A percentile compares a stretch with the other conserved stretches of the same genome.
These are phyloP conservation scores for Pleurotus tuber-regium DNA, from an alignment of 768 basidiomycete genomes.

Conservation along the genomic window DNA sequence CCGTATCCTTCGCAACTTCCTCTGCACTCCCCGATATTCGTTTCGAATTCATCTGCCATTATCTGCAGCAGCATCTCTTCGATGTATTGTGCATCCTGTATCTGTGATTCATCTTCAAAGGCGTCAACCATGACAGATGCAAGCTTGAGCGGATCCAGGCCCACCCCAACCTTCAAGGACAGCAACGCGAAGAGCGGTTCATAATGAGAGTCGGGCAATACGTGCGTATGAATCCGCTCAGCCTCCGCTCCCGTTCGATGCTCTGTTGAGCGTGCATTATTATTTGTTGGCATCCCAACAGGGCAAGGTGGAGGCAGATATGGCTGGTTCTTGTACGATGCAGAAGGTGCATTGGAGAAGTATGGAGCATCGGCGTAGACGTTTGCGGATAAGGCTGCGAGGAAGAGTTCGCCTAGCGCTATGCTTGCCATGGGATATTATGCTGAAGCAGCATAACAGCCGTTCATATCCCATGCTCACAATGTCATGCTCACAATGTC, in stretches of 20 bases:
- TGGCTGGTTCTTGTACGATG: constrained; percentile 99
- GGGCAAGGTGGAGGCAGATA: constrained; percentile 90
- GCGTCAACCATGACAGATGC: constrained; percentile 78
- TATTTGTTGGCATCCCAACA: constrained; percentile 81
- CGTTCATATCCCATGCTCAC: too few relatives aligned
- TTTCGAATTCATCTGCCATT: constrained; percentile 87
- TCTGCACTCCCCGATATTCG: constrained; percentile 75
- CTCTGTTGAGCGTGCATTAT: constrained; percentile 87
- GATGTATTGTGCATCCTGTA: constrained; percentile 69
- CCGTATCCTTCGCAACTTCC: constrained; percentile 68
- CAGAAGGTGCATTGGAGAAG: constrained; percentile 65
- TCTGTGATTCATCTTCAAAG: constrained; percentile 49
- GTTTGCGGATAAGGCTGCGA: constrained; percentile 86
- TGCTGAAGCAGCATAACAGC: too few relatives aligned
- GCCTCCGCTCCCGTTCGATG: constrained; percentile 82
- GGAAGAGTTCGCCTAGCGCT: constrained; percentile 72
- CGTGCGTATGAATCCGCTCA: constrained; percentile 94
- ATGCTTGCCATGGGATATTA: constrained; percentile 98
- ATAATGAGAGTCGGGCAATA: constrained; percentile 78
- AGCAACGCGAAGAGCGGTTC: constrained; percentile 86
- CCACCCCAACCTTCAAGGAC: constrained; percentile 89
- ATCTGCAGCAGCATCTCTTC: constrained; percentile 81
- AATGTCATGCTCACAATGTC: too few relatives aligned
- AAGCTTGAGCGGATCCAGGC: constrained; percentile 58
- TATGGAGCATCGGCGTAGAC: constrained; percentile 82